Evolutionary conservation across 2,329 filamentous ascomycete genomes (phyloP).

Genomic region (Ophiostoma pallidulum): DNA sequence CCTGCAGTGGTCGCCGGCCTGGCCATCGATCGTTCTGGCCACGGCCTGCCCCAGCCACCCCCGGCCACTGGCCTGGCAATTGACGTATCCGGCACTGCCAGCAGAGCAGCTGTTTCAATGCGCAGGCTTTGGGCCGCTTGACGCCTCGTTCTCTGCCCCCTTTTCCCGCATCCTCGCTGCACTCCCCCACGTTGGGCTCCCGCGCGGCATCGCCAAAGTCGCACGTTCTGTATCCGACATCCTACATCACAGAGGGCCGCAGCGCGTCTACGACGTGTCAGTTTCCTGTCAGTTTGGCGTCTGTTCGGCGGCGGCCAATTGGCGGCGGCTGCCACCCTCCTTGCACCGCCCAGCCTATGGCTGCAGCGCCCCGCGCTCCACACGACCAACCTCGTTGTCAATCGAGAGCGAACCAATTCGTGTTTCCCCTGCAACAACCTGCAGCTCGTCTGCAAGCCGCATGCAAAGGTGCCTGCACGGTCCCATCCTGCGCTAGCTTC

Average conservation of each 20-base stretch:
- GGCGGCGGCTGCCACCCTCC: slow-evolving; percentile 7
- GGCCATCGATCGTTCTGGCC: slow-evolving; percentile 2
- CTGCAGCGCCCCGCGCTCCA: slow-evolving; percentile 5
- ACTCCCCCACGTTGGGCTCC: background rate
- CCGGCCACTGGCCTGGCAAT: background rate
- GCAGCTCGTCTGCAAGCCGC: slow-evolving; percentile 5
- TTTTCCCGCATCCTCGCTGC: background rate
- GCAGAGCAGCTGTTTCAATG: slow-evolving; percentile 15
- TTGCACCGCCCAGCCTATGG: slow-evolving; percentile 4
- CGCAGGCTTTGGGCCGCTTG: background rate
- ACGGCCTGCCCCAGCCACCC: slow-evolving; percentile 7
- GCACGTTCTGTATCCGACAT: too few species aligned
- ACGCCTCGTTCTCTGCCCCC: background rate
- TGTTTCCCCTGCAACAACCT: slow-evolving; percentile 11
- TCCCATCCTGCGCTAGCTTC: background rate
- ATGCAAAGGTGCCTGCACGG: slow-evolving; percentile 6
- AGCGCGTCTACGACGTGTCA: slow-evolving; percentile 19
- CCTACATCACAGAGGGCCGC: slow-evolving; percentile 1
- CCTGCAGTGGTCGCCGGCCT: slow-evolving; percentile 4
- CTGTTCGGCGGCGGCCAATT: slow-evolving; percentile 10
- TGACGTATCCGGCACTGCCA: slow-evolving; percentile 9
- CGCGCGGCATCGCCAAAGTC: background rate
- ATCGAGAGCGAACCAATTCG: slow-evolving; percentile 24
- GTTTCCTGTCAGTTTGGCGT: slow-evolving; percentile 20
- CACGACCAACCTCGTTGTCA: slow-evolving; percentile 8